These are phyloP conservation scores for Boletus sp. DNA, from an alignment of 768 basidiomycete species.

Conservation along the genomic window DNA sequence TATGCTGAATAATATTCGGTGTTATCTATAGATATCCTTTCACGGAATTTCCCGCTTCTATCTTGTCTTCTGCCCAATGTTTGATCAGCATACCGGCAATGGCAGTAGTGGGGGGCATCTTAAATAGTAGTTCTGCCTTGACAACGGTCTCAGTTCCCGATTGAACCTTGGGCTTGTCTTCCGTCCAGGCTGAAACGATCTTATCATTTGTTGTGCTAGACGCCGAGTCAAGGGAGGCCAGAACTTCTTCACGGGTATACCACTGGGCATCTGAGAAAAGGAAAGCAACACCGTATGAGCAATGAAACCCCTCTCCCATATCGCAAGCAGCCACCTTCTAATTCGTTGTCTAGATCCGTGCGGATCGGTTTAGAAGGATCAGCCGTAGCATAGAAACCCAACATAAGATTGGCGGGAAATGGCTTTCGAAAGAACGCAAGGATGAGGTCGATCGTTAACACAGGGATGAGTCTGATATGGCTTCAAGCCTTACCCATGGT, in stretches of 20 bases:
- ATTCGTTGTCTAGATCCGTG: slow-evolving; percentile 89
- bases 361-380: slow-evolving; percentile 74
- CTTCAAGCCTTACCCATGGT: slow-evolving; percentile 66
- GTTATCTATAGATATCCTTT: slow-evolving; percentile 39
- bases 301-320: neutral
- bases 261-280: slow-evolving; percentile 75
- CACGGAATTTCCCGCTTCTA: slow-evolving; percentile 44
- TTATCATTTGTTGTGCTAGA: slow-evolving; percentile 32
- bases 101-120: slow-evolving; percentile 72
- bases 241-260: slow-evolving; percentile 77
- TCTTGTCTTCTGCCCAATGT: slow-evolving; percentile 72
- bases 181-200: slow-evolving; percentile 12
- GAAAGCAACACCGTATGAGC: neutral
- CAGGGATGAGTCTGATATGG: neutral
- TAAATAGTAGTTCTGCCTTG: slow-evolving; percentile 54
- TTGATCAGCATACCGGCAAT: slow-evolving; percentile 84
- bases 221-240: slow-evolving; percentile 47
- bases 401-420: slow-evolving; percentile 87
- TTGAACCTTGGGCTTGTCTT: slow-evolving; percentile 21
- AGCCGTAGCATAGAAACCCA: slow-evolving; percentile 82
- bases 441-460: neutral
- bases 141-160: slow-evolving; percentile 15
- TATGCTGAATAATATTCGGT: neutral
- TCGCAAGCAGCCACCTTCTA: slow-evolving; percentile 57
- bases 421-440: slow-evolving; percentile 50